These are phyloP conservation scores for Domatiomyces catenatus DNA, from an alignment of 2,329 filamentous ascomycete genomes.

Conservation along the genomic window DNA sequence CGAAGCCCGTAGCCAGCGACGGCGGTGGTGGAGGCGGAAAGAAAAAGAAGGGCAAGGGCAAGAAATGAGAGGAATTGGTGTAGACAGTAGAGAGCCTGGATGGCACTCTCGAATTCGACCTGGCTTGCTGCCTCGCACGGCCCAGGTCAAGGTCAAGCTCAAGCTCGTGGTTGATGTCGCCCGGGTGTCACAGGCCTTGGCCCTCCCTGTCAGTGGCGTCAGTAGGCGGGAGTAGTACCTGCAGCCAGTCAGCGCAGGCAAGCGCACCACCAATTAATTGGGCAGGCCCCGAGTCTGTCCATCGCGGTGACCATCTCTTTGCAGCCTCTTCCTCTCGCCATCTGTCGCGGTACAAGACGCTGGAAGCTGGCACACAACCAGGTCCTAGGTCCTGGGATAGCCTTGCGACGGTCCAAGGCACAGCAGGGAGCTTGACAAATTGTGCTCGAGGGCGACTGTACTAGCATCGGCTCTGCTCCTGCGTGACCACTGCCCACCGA, in stretches of 20 bases:
- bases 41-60: slow-evolving; percentile 36
- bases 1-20: slow-evolving; percentile 26
- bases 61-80: background rate
- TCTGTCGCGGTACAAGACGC: too few species aligned
- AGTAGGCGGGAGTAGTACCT: background rate
- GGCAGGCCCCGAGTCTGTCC: too few species aligned
- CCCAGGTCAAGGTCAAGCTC: background rate
- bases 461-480: background rate
- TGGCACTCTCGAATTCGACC: too few species aligned
- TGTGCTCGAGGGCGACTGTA: background rate
- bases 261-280: too few species aligned
- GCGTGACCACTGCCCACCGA: background rate
- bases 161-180: background rate
- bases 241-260: background rate
- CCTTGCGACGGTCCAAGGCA: background rate
- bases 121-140: background rate
- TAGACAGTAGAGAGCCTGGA: too few species aligned
- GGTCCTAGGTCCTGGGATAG: background rate
- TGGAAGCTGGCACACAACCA: too few species aligned
- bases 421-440: background rate
- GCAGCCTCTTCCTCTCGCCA: background rate
- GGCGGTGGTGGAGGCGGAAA: slow-evolving; percentile 24
- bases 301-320: background rate
- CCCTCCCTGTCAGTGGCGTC: background rate
- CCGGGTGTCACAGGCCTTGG: background rate